These are phyloP conservation scores for Fusarium duplospermum DNA, from an alignment of 2,329 filamentous ascomycete genomes.

Conservation along the genomic window DNA sequence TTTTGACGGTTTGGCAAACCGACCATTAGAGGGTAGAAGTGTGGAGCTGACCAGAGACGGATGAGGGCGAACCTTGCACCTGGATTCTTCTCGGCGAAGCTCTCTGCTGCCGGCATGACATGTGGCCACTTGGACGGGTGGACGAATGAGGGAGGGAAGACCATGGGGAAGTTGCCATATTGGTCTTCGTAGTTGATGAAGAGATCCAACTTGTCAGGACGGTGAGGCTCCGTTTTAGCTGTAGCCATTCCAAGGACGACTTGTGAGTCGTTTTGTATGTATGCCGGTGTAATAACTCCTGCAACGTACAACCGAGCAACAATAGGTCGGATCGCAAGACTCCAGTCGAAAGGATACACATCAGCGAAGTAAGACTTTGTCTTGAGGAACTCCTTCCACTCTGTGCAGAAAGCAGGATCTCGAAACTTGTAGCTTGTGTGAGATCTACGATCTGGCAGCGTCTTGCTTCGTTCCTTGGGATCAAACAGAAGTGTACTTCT, in stretches of 20 bases:
- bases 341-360: slow-evolving; percentile 44
- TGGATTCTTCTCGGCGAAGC: slow-evolving; percentile 17
- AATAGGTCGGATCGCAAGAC: slow-evolving; percentile 41
- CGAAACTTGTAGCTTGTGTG: slow-evolving; percentile 43
- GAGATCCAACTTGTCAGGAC: slow-evolving; percentile 41
- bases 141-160: slow-evolving; percentile 20
- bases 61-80: slow-evolving; percentile 43
- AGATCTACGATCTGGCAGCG: slow-evolving; percentile 34
- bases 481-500: slow-evolving; percentile 36
- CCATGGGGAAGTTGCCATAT: slow-evolving; percentile 19
- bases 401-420: slow-evolving; percentile 33
- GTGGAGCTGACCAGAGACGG: slow-evolving; percentile 44
- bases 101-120: slow-evolving; percentile 30
- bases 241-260: slow-evolving; percentile 37
- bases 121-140: slow-evolving; percentile 37
- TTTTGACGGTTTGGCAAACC: slow-evolving; percentile 28
- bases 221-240: slow-evolving; percentile 41
- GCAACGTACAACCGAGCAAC: slow-evolving; percentile 41
- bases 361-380: slow-evolving; percentile 28
- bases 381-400: slow-evolving; percentile 37
- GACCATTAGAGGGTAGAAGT: slow-evolving; percentile 47
- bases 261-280: slow-evolving; percentile 32
- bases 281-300: slow-evolving; percentile 39
- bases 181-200: slow-evolving; percentile 46
- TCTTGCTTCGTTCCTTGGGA: slow-evolving; percentile 31